Base-by-base conservation (phyloP, 1,139 yeast genomes). In the Pichia norvegensis region DNA sequence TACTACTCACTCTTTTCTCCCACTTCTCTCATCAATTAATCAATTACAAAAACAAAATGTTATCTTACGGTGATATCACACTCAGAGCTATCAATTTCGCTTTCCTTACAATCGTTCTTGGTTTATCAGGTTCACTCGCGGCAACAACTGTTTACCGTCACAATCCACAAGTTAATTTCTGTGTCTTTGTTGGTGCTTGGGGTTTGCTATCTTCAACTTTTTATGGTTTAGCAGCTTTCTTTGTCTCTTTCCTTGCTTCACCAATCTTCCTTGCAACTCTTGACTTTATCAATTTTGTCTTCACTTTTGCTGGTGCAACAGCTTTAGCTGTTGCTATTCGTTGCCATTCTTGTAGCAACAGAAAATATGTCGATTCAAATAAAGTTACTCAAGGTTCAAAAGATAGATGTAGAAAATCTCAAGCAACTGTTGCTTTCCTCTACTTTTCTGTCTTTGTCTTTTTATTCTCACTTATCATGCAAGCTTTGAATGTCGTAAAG, bases 371-470 rank as follows among this genome's bases (percentile, higher is more conserved):
- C 55, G 72, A 79, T 57, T 40, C 56, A 57, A 87, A 90, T 75
- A 69, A 67, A 53, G 76, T 88, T 56, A 67, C 83, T 54, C 90
- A 86, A 71, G 95, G 95, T 55, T 73, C 81, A 40, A 57, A 69
- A 27, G 83, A 78, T 59, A 80, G 97, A 74, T 92, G 98, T 74
- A 86, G 97, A 76, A 81, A 85, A 73, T 92, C 95, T 49, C 97
- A 92, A 74, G 95, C 95, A 53, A 70, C 86, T 36, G 78, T 78
- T 59, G 95, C 95, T 52, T 92, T 92, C 82, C 77, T 88, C 62
- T 92, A 79, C 82, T 81, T 92, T 67, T 74, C 94, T 51, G 80
- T 84, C 73, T 79, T 81, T 64, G 69, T 82, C 65, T 83, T 86
- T 65, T 68, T 87, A 57, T 85, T 76, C 61, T 78, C 90, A 52